Base-by-base conservation (phyloP, 306 rosid genomes). In the Prinsepia uniflora region DNA sequence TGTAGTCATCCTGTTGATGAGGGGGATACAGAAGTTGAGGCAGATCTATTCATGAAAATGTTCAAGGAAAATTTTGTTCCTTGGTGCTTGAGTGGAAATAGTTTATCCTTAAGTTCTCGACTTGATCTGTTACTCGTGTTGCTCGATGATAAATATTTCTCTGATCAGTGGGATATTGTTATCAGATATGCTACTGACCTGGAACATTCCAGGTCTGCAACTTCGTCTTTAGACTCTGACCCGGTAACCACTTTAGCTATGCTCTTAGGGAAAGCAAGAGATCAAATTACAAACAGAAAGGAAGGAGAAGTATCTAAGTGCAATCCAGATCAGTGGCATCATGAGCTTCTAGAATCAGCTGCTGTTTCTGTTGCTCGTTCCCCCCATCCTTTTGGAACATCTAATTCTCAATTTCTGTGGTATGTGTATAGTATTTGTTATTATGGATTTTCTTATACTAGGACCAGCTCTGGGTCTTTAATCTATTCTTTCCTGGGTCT, bases 71-170 rank as follows among this genome's bases (percentile, higher is more conserved):
- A 65, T 56, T 85, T 93, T 84, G 92, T 87, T 67, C 94, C 97
- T 49, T 93, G 98, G 98, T 93, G 98, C 81, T 81, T 93, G 72
- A 82, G 69, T 75, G 72, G 73, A 67, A 78, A 79, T 81, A 76
- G 76, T 81, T 62, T 66, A 75, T 85, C 97, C 39, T 72, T 84
- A 40, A 78, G 77, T 70, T 86, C 90, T 70, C 86, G 86, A 71
- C 81, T 93, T 34, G 97, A 93, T 82, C 80, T 93, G 72, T 82
- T 93, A 82, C 82, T 93, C 75, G 81, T 85, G 24, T 78, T 90
- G 80, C 84, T 93, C 66, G 97, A 93, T 76, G 90, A 90, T 79
- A 89, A 87, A 72, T 75, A 78, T 80, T 90, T 93, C 88, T 79
- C 87, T 67, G 90, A 90, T 74, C 98, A 84, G 77, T 93, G 98